phyloP scores from a whole-genome alignment of 495 filamentous ascomycete genomes.

The Mycothermus thermophilus region DNA sequence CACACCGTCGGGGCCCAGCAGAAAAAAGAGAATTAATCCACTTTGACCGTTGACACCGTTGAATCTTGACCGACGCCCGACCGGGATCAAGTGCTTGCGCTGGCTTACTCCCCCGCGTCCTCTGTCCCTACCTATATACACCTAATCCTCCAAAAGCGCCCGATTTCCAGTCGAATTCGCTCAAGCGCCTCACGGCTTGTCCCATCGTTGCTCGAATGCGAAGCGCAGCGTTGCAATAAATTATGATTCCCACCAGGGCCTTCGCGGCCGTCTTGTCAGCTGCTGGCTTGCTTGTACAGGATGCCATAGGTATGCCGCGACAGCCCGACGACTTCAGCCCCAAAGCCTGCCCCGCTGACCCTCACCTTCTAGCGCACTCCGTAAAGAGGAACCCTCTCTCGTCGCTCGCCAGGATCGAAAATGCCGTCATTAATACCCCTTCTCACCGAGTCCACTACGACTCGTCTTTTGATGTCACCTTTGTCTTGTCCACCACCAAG shows the following conservation, averaged over 20 bases:
- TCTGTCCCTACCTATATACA: no score
- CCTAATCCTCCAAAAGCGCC: no score
- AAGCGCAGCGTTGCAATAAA: conserved; percentile 7
- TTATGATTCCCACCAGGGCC: conserved; percentile 23
- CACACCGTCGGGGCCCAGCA: no score
- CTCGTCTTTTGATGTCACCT: conserved; percentile 70
- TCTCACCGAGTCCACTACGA: conserved; percentile 65
- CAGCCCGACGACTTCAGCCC: no score
- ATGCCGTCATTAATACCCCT: conserved; percentile 62
- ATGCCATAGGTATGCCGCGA: conserved; percentile 21
- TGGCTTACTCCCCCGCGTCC: no score
- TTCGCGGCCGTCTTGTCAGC: conserved; percentile 21
- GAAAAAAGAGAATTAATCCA: no score
- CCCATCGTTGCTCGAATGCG: neutral
- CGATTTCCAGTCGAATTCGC: neutral
- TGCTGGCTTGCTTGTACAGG: conserved; percentile 17
- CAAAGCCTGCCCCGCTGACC: conserved; percentile 3
- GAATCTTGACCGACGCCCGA: no score
- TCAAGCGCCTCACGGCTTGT: neutral
- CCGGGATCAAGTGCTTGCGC: no score
- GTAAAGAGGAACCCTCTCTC: conserved; percentile 60
- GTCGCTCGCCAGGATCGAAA: conserved; percentile 58
- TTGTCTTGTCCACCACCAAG: conserved; percentile 51
- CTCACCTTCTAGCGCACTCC: conserved; percentile 45
- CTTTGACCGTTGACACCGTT: no score